phyloP scores from a whole-genome alignment of 371 early-diverging fungal species.

The Mucor plumbeus region DNA sequence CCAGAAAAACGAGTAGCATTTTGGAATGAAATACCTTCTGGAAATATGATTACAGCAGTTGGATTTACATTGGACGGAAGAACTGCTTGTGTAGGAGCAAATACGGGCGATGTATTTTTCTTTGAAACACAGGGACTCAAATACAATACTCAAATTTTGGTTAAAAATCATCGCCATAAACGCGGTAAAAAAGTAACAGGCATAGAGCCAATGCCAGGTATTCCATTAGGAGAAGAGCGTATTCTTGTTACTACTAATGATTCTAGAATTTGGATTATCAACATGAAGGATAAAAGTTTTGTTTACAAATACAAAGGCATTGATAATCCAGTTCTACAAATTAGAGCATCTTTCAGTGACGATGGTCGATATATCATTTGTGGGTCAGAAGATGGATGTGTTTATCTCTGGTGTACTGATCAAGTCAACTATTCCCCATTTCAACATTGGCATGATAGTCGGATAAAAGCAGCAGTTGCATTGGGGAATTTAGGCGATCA shows the following conservation, averaged over 20 bases:
- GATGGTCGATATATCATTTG: constrained; percentile 80
- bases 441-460: constrained; percentile 38
- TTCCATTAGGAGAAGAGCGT: constrained; percentile 53
- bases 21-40: constrained; percentile 75
- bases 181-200: constrained; percentile 78
- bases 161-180: constrained; percentile 60
- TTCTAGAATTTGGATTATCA: constrained; percentile 78
- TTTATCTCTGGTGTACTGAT: constrained; percentile 78
- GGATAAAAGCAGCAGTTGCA: constrained; percentile 33
- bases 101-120: constrained; percentile 78
- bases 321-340: constrained; percentile 69
- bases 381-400: constrained; percentile 80
- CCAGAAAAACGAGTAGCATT: constrained; percentile 74
- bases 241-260: constrained; percentile 83
- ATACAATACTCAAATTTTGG: constrained; percentile 79
- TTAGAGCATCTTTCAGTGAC: constrained; percentile 69
- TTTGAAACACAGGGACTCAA: constrained; percentile 80
- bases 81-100: constrained; percentile 78
- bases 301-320: constrained; percentile 80
- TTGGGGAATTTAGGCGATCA: constrained; percentile 30
- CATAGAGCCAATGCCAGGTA: constrained; percentile 63
- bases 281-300: constrained; percentile 74
- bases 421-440: constrained; percentile 46
- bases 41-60: constrained; percentile 77
- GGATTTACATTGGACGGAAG: constrained; percentile 76